These are phyloP conservation scores for Prunus fruticosa DNA, from an alignment of 306 rosid genomes.

Conservation along the genomic window DNA sequence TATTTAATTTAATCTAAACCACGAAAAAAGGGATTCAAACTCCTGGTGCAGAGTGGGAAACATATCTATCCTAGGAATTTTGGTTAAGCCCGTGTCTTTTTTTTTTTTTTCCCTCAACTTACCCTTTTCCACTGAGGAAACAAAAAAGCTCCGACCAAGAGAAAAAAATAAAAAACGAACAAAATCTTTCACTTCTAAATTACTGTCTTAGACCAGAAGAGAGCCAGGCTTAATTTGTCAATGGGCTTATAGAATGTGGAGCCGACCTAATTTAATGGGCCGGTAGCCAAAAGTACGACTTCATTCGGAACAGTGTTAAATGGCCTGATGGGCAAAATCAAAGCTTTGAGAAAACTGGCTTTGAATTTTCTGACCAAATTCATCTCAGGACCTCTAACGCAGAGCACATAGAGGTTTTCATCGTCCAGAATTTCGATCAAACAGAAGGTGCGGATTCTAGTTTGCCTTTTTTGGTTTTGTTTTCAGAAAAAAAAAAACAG, in stretches of 20 bases:
- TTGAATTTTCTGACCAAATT: neutral
- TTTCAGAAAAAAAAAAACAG: neutral
- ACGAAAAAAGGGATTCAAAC: no score
- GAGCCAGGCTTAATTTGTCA: neutral
- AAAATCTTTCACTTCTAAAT: neutral
- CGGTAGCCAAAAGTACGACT: neutral
- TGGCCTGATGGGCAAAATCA: neutral
- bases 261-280: neutral
- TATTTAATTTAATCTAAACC: no score
- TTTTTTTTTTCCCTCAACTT: no score
- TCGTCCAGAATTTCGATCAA: constrained; percentile 4
- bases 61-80: no score
- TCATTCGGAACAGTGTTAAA: neutral
- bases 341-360: neutral
- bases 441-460: constrained; percentile 8
- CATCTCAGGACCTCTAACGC: neutral
- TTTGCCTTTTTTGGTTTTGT: neutral
- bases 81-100: no score
- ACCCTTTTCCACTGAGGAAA: no score
- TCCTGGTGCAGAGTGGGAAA: fast-evolving
- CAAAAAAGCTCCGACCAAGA: no score
- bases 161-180: neutral
- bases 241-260: neutral
- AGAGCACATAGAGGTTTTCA: neutral
- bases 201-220: neutral